phyloP scores from a whole-genome alignment of 208 protist genomes.

The Acanthamoeba lenticulata region DNA sequence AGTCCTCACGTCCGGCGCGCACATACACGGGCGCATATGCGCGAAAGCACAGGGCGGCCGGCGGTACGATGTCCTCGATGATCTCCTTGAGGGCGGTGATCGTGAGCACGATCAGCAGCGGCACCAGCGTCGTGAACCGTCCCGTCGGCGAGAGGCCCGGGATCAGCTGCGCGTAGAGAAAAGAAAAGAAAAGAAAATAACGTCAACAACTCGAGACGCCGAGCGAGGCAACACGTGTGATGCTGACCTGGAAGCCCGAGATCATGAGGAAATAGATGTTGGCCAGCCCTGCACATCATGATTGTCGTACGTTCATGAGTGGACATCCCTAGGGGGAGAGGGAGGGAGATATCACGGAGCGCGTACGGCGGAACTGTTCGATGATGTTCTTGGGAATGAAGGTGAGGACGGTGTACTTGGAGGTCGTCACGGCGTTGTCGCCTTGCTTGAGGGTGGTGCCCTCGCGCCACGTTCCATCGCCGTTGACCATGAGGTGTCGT shows the following conservation, averaged over 20 bases:
- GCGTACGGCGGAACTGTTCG: conserved; percentile 93
- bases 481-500: neutral
- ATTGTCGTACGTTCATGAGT: neutral
- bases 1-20: too few species aligned
- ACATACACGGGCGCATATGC: too few species aligned
- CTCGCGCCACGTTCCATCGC: conserved; percentile 2
- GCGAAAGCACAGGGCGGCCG: neutral
- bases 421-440: conserved; percentile 92
- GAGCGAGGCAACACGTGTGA: neutral
- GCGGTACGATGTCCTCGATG: conserved; percentile 82
- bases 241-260: conserved; percentile 87
- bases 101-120: conserved; percentile 82
- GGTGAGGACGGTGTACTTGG: conserved; percentile 94
- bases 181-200: too few species aligned
- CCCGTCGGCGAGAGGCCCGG: conserved; percentile 90
- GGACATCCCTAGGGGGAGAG: neutral
- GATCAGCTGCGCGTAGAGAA: conserved; percentile 62
- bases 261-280: conserved; percentile 98
- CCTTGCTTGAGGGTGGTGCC: neutral
- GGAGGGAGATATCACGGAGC: neutral
- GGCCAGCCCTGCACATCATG: conserved; percentile 81
- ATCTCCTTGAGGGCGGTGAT: conserved; percentile 86
- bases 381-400: conserved; percentile 96
- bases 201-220: neutral
- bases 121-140: conserved; percentile 88